Evolutionary conservation across 2,329 filamentous ascomycete genomes (phyloP), one percentile per base, ranked within the genome.

Genomic region (Sodiomyces alkalinus): DNA sequence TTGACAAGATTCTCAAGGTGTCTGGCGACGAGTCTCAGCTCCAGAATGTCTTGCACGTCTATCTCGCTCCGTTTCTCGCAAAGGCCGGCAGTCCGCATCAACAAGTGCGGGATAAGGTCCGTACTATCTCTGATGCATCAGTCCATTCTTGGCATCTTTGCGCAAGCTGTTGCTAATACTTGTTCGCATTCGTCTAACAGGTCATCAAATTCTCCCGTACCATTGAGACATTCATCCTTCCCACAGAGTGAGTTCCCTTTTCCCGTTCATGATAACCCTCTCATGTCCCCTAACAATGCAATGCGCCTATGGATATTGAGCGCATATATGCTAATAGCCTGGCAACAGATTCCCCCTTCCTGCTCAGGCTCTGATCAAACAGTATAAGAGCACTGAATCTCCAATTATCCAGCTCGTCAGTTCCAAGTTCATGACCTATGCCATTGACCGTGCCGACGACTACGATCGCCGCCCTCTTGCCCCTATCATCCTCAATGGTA

Each of bases 71-170:
- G 1, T 56, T 96, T 8, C 66, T 98, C 3, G 63, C 94, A 33
- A 96, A 96, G 49, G 73, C 92, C 18, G 74, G 68, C 18, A 94
- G 86, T n/a, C n/a, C n/a, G n/a, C n/a, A n/a, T n/a, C n/a, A n/a
- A n/a, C n/a, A n/a, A n/a, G n/a, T n/a, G n/a, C n/a, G n/a, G n/a
- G n/a, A n/a, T n/a, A n/a, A n/a, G n/a, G n/a, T n/a, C n/a, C n/a
- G n/a, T n/a, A n/a, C n/a, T n/a, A n/a, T n/a, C n/a, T n/a, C n/a
- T n/a, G n/a, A n/a, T n/a, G n/a, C n/a, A n/a, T n/a, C n/a, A n/a
- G n/a, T n/a, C n/a, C n/a, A n/a, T n/a, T n/a, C n/a, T n/a, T n/a
- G n/a, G n/a, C n/a, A n/a, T n/a, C n/a, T n/a, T n/a, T n/a, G n/a
- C n/a, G n/a, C n/a, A n/a, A n/a, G n/a, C n/a, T n/a, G n/a, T n/a